These are phyloP conservation scores for Wallacemonas sp. DNA, from an alignment of 208 protist species.

Conservation along the genomic window DNA sequence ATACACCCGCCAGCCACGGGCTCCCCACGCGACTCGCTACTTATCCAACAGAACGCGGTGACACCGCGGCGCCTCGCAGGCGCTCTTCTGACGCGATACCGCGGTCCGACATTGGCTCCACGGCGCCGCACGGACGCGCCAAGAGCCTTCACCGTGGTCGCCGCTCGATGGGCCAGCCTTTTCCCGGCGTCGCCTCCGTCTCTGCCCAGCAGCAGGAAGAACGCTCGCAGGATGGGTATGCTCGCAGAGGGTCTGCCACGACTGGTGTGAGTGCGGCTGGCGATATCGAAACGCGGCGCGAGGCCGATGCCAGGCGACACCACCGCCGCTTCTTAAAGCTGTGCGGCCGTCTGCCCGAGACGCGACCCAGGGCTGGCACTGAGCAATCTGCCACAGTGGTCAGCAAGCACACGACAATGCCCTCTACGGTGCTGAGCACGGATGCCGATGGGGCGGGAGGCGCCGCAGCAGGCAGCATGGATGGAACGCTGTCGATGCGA, in stretches of 20 bases:
- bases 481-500: neutral
- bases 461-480: neutral
- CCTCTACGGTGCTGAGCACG: too few relatives aligned
- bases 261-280: neutral
- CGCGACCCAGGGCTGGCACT: neutral
- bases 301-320: neutral
- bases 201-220: neutral
- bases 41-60: neutral
- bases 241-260: neutral
- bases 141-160: neutral
- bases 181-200: conserved; percentile 1
- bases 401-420: neutral
- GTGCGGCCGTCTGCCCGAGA: neutral
- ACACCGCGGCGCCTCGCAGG: neutral
- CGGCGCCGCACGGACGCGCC: too few relatives aligned
- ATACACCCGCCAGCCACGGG: neutral
- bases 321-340: conserved; percentile 15
- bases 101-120: neutral
- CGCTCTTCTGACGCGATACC: neutral
- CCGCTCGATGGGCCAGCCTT: neutral
- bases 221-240: neutral
- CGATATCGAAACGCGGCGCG: neutral
- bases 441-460: too few relatives aligned
- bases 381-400: too few relatives aligned
- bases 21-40: neutral